Evolutionary conservation across 495 filamentous ascomycete genomes (phyloP).

Genomic region (Penicillium riverlandense): DNA sequence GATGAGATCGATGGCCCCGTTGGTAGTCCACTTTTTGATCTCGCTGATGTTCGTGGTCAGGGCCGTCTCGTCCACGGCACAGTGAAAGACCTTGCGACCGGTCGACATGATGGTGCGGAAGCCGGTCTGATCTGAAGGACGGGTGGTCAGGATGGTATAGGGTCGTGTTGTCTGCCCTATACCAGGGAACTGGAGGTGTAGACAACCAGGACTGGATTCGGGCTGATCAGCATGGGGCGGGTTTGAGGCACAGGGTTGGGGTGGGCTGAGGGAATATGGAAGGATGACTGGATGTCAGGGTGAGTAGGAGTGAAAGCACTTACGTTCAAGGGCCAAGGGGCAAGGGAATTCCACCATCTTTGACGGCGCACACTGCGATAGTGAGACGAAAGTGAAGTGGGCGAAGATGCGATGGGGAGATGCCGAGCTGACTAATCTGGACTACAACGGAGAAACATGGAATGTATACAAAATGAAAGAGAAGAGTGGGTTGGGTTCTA

Average conservation of each 20-base stretch:
- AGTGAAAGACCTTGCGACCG: constrained; percentile 60
- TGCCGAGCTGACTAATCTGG: not conserved
- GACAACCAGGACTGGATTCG: constrained; percentile 24
- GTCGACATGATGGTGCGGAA: constrained; percentile 32
- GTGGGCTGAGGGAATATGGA: constrained; percentile 6
- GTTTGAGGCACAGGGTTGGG: constrained; percentile 3
- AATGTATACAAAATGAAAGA: not conserved
- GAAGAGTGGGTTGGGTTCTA: not conserved
- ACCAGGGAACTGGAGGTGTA: constrained; percentile 24
- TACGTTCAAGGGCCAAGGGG: constrained; percentile 26
- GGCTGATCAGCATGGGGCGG: constrained; percentile 19
- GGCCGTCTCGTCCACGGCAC: constrained; percentile 68
- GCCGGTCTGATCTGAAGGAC: constrained; percentile 5
- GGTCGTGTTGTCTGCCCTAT: constrained; percentile 18
- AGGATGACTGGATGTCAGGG: constrained; percentile 17
- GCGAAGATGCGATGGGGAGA: too few relatives aligned
- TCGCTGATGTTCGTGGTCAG: constrained; percentile 61
- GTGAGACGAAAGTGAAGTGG: not conserved
- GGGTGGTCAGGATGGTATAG: constrained; percentile 3
- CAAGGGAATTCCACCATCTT: constrained; percentile 34
- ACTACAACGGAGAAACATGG: not conserved
- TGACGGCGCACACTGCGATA: constrained; percentile 1
- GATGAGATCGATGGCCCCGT: constrained; percentile 56
- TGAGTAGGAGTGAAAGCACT: constrained; percentile 10
- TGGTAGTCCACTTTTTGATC: constrained; percentile 61